phyloP scores from a whole-genome alignment of 805 yeast species.

The Wickerhamomyces rabaulensis region DNA sequence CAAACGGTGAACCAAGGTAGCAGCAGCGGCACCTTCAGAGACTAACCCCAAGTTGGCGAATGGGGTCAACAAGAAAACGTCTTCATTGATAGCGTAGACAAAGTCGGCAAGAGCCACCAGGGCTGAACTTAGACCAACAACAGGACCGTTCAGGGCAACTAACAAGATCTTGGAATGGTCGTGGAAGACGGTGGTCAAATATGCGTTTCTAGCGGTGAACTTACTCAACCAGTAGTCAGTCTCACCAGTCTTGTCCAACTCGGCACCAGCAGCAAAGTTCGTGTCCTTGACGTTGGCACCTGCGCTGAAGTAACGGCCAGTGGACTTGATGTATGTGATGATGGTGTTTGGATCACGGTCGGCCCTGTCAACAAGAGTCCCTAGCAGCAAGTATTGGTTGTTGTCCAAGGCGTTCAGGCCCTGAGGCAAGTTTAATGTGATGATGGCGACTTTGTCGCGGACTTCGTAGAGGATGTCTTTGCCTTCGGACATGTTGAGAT shows the following conservation, averaged over 20 bases:
- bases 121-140: slow-evolving; percentile 72
- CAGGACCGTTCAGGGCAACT: slow-evolving; percentile 83
- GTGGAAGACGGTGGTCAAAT: slow-evolving; percentile 60
- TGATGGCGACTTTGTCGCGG: slow-evolving; percentile 46
- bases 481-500: slow-evolving; percentile 14
- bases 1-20: slow-evolving; percentile 61
- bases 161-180: slow-evolving; percentile 68
- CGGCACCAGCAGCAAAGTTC: slow-evolving; percentile 9
- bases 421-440: slow-evolving; percentile 59
- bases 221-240: slow-evolving; percentile 44
- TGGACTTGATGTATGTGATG: slow-evolving; percentile 61
- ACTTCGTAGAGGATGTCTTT: slow-evolving; percentile 27
- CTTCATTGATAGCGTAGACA: slow-evolving; percentile 58
- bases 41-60: slow-evolving; percentile 80
- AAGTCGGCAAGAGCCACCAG: slow-evolving; percentile 73
- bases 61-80: slow-evolving; percentile 61
- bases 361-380: slow-evolving; percentile 54
- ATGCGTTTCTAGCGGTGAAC: slow-evolving; percentile 68
- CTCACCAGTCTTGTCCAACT: slow-evolving; percentile 17
- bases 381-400: slow-evolving; percentile 57
- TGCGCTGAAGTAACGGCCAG: slow-evolving; percentile 75
- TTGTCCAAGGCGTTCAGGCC: slow-evolving; percentile 63
- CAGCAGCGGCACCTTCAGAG: slow-evolving; percentile 73
- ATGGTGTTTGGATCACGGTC: slow-evolving; percentile 55
- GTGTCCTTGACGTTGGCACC: slow-evolving; percentile 67